phyloP scores from a whole-genome alignment of 805 yeast genomes.

The Candida maltosa region DNA sequence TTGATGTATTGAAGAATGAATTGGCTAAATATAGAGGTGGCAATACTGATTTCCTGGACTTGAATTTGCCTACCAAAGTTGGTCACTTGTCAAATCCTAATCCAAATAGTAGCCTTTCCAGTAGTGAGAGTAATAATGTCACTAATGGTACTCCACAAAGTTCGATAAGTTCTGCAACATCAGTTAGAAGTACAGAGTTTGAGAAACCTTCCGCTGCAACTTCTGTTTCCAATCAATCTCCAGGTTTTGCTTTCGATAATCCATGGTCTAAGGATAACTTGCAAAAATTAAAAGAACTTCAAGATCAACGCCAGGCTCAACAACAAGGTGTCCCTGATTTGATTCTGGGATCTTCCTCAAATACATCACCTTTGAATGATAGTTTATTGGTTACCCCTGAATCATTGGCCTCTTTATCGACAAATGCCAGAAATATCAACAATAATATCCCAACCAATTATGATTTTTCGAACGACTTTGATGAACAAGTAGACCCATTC shows the following conservation, averaged over 20 bases:
- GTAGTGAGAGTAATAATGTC: slow-evolving; percentile 8
- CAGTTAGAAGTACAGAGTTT: too few relatives aligned
- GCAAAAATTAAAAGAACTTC: slow-evolving; percentile 1
- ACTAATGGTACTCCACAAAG: slow-evolving; percentile 5
- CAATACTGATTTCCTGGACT: slow-evolving; percentile 21
- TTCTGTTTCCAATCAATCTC: slow-evolving; percentile 5
- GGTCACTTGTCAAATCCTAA: slow-evolving; percentile 20
- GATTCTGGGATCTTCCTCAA: slow-evolving; percentile 32
- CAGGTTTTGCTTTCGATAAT: slow-evolving; percentile 47
- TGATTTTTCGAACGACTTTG: slow-evolving; percentile 35
- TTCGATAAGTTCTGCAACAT: slow-evolving; percentile 2
- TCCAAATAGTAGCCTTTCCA: slow-evolving; percentile 15
- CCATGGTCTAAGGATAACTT: slow-evolving; percentile 42
- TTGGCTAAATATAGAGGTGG: slow-evolving; percentile 55
- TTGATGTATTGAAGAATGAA: slow-evolving; percentile 69
- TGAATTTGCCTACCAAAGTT: slow-evolving; percentile 28
- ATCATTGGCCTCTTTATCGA: slow-evolving; percentile 18
- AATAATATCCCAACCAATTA: slow-evolving; percentile 11
- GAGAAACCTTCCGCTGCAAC: slow-evolving; percentile 5
- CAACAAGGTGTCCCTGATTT: slow-evolving; percentile 31
- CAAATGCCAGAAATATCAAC: slow-evolving; percentile 11
- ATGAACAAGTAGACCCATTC: slow-evolving; percentile 70
- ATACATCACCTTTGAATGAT: slow-evolving; percentile 39
- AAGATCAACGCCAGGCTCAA: slow-evolving; percentile 1
- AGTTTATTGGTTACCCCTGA: slow-evolving; percentile 32